Percentiles rank a stretch among this genome's conserved stretches.
Evolutionary conservation across 768 basidiomycete genomes (phyloP).

Genomic region (Coprinopsis cinerea): DNA sequence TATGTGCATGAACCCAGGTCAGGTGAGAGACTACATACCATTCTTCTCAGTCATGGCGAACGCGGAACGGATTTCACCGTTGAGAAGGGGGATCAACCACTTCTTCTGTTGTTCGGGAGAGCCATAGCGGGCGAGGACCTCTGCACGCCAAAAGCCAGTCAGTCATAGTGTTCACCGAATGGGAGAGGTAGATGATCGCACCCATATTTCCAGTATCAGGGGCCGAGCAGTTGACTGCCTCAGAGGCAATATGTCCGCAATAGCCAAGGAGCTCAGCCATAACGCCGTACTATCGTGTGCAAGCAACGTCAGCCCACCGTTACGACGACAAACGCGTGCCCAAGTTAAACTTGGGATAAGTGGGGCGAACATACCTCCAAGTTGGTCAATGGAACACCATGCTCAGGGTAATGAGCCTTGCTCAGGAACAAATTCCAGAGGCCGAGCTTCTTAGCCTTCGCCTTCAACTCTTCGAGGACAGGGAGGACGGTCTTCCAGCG

Average conservation of each 20-base stretch:
- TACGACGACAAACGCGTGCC: background rate
- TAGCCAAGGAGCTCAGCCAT: constrained; percentile 96
- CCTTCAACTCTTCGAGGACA: constrained; percentile 79
- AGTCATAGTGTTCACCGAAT: background rate
- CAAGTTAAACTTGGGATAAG: background rate
- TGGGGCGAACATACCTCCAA: constrained; percentile 64
- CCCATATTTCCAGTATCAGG: constrained; percentile 99
- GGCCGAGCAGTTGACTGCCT: constrained; percentile 90
- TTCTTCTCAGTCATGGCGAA: constrained; percentile 98
- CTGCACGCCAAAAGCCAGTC: constrained; percentile 32
- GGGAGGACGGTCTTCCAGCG: constrained; percentile 86
- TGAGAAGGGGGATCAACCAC: constrained; percentile 83
- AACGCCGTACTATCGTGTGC: constrained; percentile 72
- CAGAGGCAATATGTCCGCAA: constrained; percentile 73
- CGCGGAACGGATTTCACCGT: constrained; percentile 89
- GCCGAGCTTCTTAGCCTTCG: constrained; percentile 79
- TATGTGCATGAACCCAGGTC: background rate
- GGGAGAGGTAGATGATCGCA: constrained; percentile 25
- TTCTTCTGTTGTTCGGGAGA: constrained; percentile 83
- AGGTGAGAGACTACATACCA: constrained; percentile 41
- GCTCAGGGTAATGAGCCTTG: constrained; percentile 86
- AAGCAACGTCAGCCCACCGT: background rate
- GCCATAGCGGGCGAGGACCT: constrained; percentile 96
- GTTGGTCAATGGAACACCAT: constrained; percentile 87
- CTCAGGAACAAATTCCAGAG: constrained; percentile 98